Evolutionary conservation across 2,329 filamentous ascomycete genomes (phyloP).

Genomic region (Botrytis galanthina): DNA sequence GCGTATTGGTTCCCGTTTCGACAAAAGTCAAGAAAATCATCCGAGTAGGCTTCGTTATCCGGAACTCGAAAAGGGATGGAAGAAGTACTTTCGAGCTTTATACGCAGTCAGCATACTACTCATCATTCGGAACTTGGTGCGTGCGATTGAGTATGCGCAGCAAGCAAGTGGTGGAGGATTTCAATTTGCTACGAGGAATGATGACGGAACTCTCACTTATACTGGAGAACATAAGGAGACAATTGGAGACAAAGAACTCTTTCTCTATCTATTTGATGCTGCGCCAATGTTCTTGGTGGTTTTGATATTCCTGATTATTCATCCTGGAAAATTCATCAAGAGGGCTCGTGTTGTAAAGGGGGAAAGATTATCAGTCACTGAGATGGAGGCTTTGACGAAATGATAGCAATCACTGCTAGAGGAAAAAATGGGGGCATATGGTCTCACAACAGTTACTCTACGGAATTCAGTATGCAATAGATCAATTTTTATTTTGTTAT

Average conservation of each 20-base stretch:
- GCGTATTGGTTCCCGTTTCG: background rate
- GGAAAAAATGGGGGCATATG: too few relatives aligned
- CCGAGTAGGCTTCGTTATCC: background rate
- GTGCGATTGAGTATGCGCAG: background rate
- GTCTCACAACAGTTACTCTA: background rate
- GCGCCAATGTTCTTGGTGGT: background rate
- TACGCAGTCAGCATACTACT: background rate
- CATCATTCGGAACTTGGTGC: background rate
- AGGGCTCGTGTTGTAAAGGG: background rate
- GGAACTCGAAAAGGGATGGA: background rate
- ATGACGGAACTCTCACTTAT: background rate
- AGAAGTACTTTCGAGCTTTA: constrained; percentile 7
- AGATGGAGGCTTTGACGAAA: background rate
- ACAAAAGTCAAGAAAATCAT: background rate
- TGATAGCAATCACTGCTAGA: background rate
- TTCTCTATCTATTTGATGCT: background rate
- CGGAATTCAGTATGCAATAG: background rate
- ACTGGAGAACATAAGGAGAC: background rate
- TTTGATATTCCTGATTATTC: background rate
- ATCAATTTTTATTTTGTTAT: background rate
- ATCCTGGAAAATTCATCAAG: constrained; percentile 9
- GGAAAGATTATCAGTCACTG: background rate
- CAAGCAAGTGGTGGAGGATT: background rate
- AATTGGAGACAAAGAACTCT: background rate
- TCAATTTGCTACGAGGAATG: background rate